phyloP scores from a whole-genome alignment of 2,329 filamentous ascomycete species.

The Phialocephala subalpina region DNA sequence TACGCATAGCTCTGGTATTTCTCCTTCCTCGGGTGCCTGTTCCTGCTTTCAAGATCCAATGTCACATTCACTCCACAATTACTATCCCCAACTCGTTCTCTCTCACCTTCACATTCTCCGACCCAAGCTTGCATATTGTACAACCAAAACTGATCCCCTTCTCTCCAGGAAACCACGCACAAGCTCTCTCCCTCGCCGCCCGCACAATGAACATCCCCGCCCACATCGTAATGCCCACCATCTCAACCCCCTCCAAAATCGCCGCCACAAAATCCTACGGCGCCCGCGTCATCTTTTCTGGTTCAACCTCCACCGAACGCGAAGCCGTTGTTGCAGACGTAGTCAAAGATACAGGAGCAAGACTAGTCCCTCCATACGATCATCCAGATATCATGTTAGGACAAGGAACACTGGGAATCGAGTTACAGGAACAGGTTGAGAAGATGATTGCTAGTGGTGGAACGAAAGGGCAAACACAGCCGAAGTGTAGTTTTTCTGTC shows the following conservation, averaged over 20 bases:
- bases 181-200: constrained; percentile 89
- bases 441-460: constrained; percentile 54
- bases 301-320: constrained; percentile 80
- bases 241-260: constrained; percentile 86
- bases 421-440: constrained; percentile 78
- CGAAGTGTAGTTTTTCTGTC: constrained; percentile 26
- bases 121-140: neutral
- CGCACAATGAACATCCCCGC: constrained; percentile 76
- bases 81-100: neutral
- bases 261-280: constrained; percentile 82
- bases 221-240: constrained; percentile 92
- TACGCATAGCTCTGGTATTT: constrained; percentile 85
- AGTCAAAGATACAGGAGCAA: constrained; percentile 74
- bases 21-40: constrained; percentile 7
- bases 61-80: too few relatives aligned
- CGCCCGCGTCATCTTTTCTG: constrained; percentile 81
- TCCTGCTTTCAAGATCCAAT: neutral
- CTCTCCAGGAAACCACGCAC: constrained; percentile 81
- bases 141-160: constrained; percentile 3
- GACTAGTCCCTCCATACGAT: constrained; percentile 89
- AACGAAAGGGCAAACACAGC: constrained; percentile 29
- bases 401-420: constrained; percentile 88
- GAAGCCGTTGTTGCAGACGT: constrained; percentile 79
- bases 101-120: neutral
- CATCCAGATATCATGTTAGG: constrained; percentile 92